Evolutionary conservation across 495 filamentous ascomycete species (phyloP).

Genomic region (Neohortaea acidophila): DNA sequence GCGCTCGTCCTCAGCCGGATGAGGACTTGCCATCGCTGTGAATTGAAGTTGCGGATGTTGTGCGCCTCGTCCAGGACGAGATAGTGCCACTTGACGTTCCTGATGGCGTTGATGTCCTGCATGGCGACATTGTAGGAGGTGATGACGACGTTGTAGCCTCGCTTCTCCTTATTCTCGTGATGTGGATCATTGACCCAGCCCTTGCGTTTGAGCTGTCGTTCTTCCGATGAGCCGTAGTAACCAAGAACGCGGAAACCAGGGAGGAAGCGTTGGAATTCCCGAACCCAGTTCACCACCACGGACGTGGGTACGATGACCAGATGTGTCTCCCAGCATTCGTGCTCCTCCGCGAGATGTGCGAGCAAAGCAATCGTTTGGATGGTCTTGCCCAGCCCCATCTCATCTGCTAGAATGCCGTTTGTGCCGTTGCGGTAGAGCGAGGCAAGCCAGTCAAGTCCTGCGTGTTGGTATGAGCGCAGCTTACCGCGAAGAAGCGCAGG

Average conservation of each 20-base stretch:
- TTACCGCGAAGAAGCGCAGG: slow-evolving; percentile 83
- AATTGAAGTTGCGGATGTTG: slow-evolving; percentile 99
- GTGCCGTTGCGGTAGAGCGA: slow-evolving; percentile 80
- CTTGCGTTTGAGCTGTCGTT: slow-evolving; percentile 74
- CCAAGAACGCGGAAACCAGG: slow-evolving; percentile 97
- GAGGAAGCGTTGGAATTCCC: slow-evolving; percentile 99
- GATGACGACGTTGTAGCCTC: slow-evolving; percentile 79
- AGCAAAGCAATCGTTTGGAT: slow-evolving; percentile 95
- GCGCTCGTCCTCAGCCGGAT: slow-evolving; percentile 80
- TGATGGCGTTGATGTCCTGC: slow-evolving; percentile 84
- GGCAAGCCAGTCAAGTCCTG: slow-evolving; percentile 91
- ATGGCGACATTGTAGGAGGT: slow-evolving; percentile 95
- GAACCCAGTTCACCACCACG: slow-evolving; percentile 99
- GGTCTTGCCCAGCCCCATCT: slow-evolving; percentile 98
- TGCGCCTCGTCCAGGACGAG: slow-evolving; percentile 98
- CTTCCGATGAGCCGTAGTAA: slow-evolving; percentile 88
- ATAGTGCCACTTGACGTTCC: slow-evolving; percentile 89
- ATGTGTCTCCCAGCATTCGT: slow-evolving; percentile 91
- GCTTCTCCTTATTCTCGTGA: slow-evolving; percentile 35
- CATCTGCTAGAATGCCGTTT: slow-evolving; percentile 97
- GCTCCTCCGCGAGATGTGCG: slow-evolving; percentile 81
- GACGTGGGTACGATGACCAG: slow-evolving; percentile 93
- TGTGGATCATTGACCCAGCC: slow-evolving; percentile 66
- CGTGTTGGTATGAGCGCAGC: slow-evolving; percentile 91
- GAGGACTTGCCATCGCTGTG: slow-evolving; percentile 87